phyloP scores from a whole-genome alignment of 164 flowering plant genomes.

The Kalanchoe fedtschenkoi region DNA sequence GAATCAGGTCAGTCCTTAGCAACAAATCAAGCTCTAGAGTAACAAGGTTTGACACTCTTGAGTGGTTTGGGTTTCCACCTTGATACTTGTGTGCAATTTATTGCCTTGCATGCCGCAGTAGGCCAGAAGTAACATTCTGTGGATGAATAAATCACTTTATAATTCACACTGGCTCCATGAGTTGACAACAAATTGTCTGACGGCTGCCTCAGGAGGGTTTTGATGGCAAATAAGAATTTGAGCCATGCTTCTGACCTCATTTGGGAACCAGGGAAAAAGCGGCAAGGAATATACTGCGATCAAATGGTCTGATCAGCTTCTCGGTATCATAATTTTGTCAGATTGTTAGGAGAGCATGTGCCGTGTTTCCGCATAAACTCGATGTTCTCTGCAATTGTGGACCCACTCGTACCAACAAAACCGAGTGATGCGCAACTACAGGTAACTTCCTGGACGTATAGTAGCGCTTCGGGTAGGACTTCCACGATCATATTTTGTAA shows the following conservation, averaged over 20 bases:
- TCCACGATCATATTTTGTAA: not conserved
- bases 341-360: conserved; percentile 19
- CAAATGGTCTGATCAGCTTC: not conserved
- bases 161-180: not conserved
- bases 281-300: not conserved
- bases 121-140: too few relatives aligned
- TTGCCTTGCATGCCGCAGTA: too few relatives aligned
- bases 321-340: not conserved
- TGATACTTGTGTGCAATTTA: too few relatives aligned
- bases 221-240: not conserved
- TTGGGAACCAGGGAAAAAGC: not conserved
- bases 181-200: not conserved
- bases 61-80: too few relatives aligned
- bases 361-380: conserved; percentile 58
- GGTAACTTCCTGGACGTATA: conserved; percentile 69
- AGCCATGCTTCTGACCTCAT: not conserved
- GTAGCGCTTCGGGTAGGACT: conserved; percentile 46
- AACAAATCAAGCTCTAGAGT: too few relatives aligned
- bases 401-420: conserved; percentile 90
- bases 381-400: conserved; percentile 84
- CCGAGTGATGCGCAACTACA: conserved; percentile 95
- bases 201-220: not conserved
- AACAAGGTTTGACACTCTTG: too few relatives aligned
- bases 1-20: too few relatives aligned
- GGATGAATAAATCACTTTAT: too few relatives aligned